Conservation (phyloP, 2,329 filamentous ascomycete species). For the Ascochyta clinopodiicola region DNA sequence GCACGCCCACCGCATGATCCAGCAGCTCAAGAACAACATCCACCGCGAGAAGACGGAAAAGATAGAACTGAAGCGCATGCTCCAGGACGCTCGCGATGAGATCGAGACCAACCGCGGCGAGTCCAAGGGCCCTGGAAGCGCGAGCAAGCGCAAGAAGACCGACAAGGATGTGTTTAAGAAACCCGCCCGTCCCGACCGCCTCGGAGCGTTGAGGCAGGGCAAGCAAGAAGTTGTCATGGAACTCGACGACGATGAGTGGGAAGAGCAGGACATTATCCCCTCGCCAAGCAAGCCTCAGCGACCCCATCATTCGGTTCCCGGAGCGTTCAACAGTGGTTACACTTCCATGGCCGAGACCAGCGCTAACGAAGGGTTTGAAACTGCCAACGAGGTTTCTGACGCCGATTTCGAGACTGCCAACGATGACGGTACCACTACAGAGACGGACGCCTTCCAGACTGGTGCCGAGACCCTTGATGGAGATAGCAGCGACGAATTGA, state of each 20-base stretch:
- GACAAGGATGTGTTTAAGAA: constrained; percentile 74
- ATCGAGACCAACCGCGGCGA: constrained; percentile 72
- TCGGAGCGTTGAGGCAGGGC: constrained; percentile 75
- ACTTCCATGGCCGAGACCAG: constrained; percentile 45
- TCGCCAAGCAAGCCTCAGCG: constrained; percentile 57
- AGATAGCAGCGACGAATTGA: constrained; percentile 79
- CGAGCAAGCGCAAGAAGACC: constrained; percentile 63
- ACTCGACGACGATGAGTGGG: constrained; percentile 77
- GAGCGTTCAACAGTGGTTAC: constrained; percentile 41
- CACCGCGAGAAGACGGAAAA: constrained; percentile 99
- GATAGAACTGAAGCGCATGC: constrained; percentile 90
- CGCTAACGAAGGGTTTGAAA: constrained; percentile 75
- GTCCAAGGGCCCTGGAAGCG: constrained; percentile 51
- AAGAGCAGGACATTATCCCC: constrained; percentile 72
- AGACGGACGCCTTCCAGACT: constrained; percentile 95
- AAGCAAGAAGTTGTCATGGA: constrained; percentile 81
- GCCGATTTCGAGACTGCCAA: constrained; percentile 75
- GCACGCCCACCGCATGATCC: constrained; percentile 95
- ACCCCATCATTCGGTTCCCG: constrained; percentile 34
- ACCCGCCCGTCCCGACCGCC: constrained; percentile 71
- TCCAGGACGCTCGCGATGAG: constrained; percentile 94
- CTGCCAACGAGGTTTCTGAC: constrained; percentile 74
- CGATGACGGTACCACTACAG: constrained; percentile 73
- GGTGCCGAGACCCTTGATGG: constrained; percentile 75
- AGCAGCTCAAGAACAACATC: constrained; percentile 91